phyloP scores from a whole-genome alignment of 495 filamentous ascomycete species.

The Aspergillus taichungensis region DNA sequence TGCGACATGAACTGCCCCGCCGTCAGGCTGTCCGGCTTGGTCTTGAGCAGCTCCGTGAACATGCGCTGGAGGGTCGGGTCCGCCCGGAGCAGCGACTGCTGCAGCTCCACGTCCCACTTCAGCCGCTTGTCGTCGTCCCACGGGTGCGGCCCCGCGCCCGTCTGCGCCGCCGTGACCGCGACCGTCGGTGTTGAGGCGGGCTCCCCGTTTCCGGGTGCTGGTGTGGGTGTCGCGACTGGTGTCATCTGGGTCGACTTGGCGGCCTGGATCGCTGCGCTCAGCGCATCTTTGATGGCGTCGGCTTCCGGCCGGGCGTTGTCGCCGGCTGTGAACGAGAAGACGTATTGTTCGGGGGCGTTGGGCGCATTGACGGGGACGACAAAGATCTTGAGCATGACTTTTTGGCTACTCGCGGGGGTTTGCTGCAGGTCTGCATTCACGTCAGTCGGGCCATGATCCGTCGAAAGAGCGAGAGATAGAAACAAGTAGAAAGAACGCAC shows the following conservation, averaged over 20 bases:
- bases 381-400: conserved; percentile 87
- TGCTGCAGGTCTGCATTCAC: conserved; percentile 68
- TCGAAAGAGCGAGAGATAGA: neutral
- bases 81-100: conserved; percentile 74
- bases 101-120: conserved; percentile 64
- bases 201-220: conserved; percentile 31
- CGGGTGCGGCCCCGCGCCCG: conserved; percentile 35
- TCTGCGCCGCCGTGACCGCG: conserved; percentile 43
- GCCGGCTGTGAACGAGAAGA: conserved; percentile 79
- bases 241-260: conserved; percentile 47
- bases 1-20: conserved; percentile 71
- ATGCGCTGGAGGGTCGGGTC: conserved; percentile 64
- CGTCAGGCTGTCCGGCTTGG: conserved; percentile 73
- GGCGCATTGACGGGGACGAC: conserved; percentile 49
- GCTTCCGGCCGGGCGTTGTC: conserved; percentile 71
- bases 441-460: neutral
- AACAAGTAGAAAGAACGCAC: conserved; percentile 34
- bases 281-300: conserved; percentile 68
- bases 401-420: conserved; percentile 69
- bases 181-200: conserved; percentile 49
- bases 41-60: conserved; percentile 68
- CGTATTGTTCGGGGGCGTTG: conserved; percentile 54
- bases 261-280: conserved; percentile 67
- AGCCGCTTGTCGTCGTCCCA: conserved; percentile 74
- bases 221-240: conserved; percentile 20